A percentile compares a stretch with the other conserved stretches of the same genome.
Conservation (phyloP, 1,284 basidiomycete genomes). For the Irpex sp. region DNA sequence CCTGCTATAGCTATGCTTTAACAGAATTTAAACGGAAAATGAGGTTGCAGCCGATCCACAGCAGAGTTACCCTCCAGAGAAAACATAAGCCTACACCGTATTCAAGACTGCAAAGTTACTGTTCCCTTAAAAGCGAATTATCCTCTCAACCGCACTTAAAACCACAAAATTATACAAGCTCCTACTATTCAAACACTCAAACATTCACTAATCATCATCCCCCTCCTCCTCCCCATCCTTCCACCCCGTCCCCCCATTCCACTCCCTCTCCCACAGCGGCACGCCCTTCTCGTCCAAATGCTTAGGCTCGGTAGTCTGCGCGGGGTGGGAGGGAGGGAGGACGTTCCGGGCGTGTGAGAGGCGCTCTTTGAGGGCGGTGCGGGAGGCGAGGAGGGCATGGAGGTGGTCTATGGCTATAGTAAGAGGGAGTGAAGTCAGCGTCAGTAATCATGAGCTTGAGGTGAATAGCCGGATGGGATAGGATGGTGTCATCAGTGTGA, state of each 20-base stretch:
- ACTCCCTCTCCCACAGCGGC: slow-evolving; percentile 72
- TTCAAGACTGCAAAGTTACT: no score
- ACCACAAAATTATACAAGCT: neutral
- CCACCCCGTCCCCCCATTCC: slow-evolving; percentile 65
- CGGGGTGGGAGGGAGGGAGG: slow-evolving; percentile 56
- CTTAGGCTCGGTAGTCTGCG: slow-evolving; percentile 32
- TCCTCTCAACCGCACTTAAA: no score
- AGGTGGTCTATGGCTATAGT: slow-evolving; percentile 80
- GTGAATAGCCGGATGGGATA: no score
- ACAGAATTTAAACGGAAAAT: no score
- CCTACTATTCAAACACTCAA: neutral
- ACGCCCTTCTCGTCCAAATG: slow-evolving; percentile 26
- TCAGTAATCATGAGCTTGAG: neutral
- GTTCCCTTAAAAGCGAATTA: no score
- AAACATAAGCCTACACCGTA: no score
- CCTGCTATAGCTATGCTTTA: no score
- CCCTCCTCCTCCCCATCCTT: slow-evolving; percentile 44
- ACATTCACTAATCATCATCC: slow-evolving; percentile 29
- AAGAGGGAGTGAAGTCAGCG: slow-evolving; percentile 9
- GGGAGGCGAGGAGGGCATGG: slow-evolving; percentile 56
- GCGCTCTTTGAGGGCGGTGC: slow-evolving; percentile 50
- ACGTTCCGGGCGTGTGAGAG: slow-evolving; percentile 54
- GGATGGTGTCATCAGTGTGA: neutral
- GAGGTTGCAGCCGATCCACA: no score
- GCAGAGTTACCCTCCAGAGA: no score